These are phyloP conservation scores for Colletotrichum sp. DNA, from an alignment of 2,329 filamentous ascomycete genomes.

Conservation along the genomic window DNA sequence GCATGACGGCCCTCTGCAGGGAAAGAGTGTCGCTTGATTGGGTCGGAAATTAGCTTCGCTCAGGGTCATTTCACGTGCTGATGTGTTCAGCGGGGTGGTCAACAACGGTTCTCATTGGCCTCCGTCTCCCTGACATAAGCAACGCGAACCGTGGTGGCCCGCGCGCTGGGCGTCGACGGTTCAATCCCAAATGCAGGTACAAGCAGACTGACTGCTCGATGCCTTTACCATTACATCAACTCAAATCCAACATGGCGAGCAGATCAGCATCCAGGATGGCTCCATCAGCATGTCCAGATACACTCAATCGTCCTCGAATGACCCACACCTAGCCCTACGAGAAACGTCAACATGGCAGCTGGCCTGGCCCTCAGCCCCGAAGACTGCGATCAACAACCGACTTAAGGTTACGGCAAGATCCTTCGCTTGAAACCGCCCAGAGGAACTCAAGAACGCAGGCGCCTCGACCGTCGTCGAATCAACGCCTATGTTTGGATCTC, in stretches of 20 bases:
- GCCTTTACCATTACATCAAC: background rate
- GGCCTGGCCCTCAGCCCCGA: background rate
- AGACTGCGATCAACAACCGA: background rate
- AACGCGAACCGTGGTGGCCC: background rate
- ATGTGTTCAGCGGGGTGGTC: slow-evolving; percentile 8
- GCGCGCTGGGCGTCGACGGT: background rate
- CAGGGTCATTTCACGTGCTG: slow-evolving; percentile 23
- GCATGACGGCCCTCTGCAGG: slow-evolving; percentile 20
- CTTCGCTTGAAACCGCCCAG: background rate
- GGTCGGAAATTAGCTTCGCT: slow-evolving; percentile 20
- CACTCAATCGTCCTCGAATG: background rate
- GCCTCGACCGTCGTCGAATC: background rate
- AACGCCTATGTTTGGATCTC: background rate
- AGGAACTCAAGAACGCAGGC: slow-evolving; percentile 7
- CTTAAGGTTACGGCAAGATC: background rate
- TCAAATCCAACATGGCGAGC: background rate
- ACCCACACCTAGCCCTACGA: background rate
- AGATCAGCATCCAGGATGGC: background rate
- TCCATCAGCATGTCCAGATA: background rate
- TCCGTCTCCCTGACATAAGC: slow-evolving; percentile 5
- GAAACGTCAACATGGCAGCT: background rate
- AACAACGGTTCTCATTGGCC: background rate
- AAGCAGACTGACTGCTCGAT: background rate
- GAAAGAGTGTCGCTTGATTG: slow-evolving; percentile 16
- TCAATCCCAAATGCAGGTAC: background rate